phyloP scores from a whole-genome alignment of 1,284 basidiomycete species.

The Apiotrichum porosum region DNA sequence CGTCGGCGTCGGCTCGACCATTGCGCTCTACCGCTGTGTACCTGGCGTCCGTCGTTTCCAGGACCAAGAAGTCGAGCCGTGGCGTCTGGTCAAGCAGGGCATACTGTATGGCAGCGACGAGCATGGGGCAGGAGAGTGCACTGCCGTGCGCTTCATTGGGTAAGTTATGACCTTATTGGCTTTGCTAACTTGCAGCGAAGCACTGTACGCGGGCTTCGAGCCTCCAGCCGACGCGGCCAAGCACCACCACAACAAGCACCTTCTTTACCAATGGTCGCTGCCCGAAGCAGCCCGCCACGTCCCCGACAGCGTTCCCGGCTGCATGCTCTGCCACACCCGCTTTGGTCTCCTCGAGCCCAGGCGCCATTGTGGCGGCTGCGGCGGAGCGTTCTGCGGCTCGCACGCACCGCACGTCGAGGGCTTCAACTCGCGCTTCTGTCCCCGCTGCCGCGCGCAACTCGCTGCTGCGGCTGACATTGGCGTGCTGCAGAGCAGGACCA shows the following conservation, averaged over 20 bases:
- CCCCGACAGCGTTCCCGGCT: constrained; percentile 29
- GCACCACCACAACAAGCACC: constrained; percentile 21
- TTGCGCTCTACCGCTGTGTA: constrained; percentile 21
- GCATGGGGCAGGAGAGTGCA: constrained; percentile 17
- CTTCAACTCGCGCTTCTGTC: constrained; percentile 43
- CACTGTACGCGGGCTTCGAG: constrained; percentile 42
- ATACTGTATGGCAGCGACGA: constrained; percentile 31
- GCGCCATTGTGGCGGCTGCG: constrained; percentile 46
- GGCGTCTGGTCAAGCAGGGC: constrained; percentile 41
- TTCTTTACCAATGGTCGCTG: constrained; percentile 46
- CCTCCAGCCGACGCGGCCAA: constrained; percentile 4
- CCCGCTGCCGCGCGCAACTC: constrained; percentile 35
- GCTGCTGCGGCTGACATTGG: constrained; percentile 30
- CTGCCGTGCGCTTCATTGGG: constrained; percentile 43
- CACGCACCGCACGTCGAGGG: constrained; percentile 43
- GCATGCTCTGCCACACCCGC: constrained; percentile 42
- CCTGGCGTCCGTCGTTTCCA: constrained; percentile 28
- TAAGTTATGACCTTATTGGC: no score
- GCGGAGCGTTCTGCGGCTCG: constrained; percentile 45
- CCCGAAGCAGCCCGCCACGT: constrained; percentile 46
- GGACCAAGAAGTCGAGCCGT: constrained; percentile 34
- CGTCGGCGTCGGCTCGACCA: constrained; percentile 33
- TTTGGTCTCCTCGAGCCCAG: constrained; percentile 47
- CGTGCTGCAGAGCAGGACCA: constrained; percentile 11
- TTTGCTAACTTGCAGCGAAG: constrained; percentile 32